These are phyloP conservation scores for Rusavskia elegans DNA, from an alignment of 495 filamentous ascomycete genomes.

Conservation along the genomic window DNA sequence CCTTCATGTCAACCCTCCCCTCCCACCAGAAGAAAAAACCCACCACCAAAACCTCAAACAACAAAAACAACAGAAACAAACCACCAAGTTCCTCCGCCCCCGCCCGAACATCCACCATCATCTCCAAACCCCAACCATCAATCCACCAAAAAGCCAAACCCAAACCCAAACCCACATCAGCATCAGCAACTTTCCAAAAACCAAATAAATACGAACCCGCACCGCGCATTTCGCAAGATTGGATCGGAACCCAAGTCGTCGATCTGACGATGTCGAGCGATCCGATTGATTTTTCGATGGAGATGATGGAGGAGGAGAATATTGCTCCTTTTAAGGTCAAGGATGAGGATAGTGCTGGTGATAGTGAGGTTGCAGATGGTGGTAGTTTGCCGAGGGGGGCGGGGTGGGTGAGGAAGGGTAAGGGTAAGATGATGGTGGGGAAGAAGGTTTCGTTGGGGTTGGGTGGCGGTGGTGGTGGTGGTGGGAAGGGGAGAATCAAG, in stretches of 20 bases:
- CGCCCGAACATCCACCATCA: too few relatives aligned
- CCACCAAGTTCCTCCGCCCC: not conserved
- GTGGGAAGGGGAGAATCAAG: not conserved
- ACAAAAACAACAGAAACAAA: not conserved
- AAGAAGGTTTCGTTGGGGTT: not conserved
- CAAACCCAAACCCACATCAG: not conserved
- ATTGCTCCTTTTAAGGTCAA: not conserved
- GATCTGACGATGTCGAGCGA: constrained; percentile 30
- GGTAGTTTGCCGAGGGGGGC: constrained; percentile 19
- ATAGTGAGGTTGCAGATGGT: constrained; percentile 8
- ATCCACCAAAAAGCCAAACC: too few relatives aligned
- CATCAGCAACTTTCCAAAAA: not conserved
- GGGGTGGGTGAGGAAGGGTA: constrained; percentile 24
- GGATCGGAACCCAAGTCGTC: constrained; percentile 20
- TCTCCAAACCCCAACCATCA: not conserved
- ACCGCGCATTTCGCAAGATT: constrained; percentile 7
- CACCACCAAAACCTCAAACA: not conserved
- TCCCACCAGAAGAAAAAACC: not conserved
- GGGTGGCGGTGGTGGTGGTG: not conserved
- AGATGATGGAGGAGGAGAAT: not conserved
- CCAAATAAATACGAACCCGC: constrained; percentile 4
- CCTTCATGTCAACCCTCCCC: not conserved
- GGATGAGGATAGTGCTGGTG: constrained; percentile 8
- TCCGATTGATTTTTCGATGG: constrained; percentile 11
- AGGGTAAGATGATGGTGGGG: constrained; percentile 5